Evolutionary conservation across 139 green algal species (phyloP).

Genomic region (Auxenochlorella protothecoides): DNA sequence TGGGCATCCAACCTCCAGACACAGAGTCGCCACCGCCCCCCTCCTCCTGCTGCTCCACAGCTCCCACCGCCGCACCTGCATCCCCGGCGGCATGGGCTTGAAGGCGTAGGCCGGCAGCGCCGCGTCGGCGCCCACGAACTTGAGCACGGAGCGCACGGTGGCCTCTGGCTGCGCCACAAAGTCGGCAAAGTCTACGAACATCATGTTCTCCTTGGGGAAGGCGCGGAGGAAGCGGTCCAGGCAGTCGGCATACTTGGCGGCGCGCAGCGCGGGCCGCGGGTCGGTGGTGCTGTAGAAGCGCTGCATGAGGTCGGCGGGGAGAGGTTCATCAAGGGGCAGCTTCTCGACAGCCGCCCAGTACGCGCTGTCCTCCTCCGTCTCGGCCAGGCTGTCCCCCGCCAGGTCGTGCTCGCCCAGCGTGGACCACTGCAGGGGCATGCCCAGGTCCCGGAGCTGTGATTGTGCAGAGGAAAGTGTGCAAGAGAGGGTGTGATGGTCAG

Average conservation of each 20-base stretch:
- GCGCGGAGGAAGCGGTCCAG: constrained; percentile 37
- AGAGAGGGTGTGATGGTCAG: neutral
- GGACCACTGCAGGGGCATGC: constrained; percentile 47
- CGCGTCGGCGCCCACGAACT: constrained; percentile 54
- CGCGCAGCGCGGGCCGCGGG: constrained; percentile 28
- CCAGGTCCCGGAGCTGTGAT: constrained; percentile 49
- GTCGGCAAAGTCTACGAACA: constrained; percentile 64
- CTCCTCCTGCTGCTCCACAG: too few relatives aligned
- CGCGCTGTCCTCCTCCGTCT: constrained; percentile 15
- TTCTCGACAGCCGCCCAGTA: constrained; percentile 26
- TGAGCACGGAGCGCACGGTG: constrained; percentile 33
- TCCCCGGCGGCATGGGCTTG: constrained; percentile 24
- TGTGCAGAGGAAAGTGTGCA: too few relatives aligned
- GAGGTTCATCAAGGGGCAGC: constrained; percentile 21
- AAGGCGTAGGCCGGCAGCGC: constrained; percentile 16
- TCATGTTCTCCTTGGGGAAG: constrained; percentile 28
- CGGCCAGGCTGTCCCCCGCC: constrained; percentile 28
- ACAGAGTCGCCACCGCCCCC: too few relatives aligned
- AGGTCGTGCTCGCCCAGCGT: constrained; percentile 30
- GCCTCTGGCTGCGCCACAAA: constrained; percentile 40
- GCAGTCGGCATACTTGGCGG: constrained; percentile 46
- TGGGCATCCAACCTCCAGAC: too few relatives aligned
- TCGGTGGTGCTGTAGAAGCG: constrained; percentile 30
- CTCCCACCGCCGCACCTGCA: constrained; percentile 26
- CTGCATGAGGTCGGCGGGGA: constrained; percentile 41